These are phyloP conservation scores for Sergeia podlipaevii DNA, from an alignment of 208 protist genomes.

Conservation along the genomic window DNA sequence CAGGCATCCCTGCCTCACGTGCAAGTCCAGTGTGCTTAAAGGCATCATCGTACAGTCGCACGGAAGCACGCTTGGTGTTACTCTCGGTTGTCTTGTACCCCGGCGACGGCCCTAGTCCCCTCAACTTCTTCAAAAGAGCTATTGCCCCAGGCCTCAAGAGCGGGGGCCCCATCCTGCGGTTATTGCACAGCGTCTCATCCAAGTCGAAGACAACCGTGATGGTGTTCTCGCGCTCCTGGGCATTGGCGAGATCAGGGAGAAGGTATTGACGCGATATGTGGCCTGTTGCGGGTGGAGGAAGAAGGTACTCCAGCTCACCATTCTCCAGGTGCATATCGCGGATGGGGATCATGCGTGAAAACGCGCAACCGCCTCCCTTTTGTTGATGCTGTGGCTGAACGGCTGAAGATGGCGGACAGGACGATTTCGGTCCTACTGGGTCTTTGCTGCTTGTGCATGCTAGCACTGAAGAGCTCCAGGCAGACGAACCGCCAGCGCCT, in stretches of 20 bases:
- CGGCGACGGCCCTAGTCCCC: slow-evolving; percentile 41
- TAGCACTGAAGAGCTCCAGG: no score
- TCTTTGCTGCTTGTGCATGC: not conserved
- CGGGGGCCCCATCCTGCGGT: slow-evolving; percentile 51
- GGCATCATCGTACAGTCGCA: slow-evolving; percentile 44
- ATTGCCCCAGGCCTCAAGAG: slow-evolving; percentile 69
- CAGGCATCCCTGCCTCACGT: slow-evolving; percentile 9
- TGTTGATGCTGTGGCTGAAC: not conserved
- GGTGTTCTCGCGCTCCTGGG: slow-evolving; percentile 43
- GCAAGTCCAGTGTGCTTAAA: slow-evolving; percentile 25
- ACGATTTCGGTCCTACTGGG: not conserved
- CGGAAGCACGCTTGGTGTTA: slow-evolving; percentile 9
- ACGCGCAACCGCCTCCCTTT: not conserved
- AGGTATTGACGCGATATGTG: slow-evolving; percentile 19
- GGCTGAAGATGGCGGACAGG: not conserved
- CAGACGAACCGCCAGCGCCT: not conserved
- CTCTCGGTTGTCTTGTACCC: slow-evolving; percentile 16
- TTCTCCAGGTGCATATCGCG: not conserved
- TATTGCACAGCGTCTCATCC: slow-evolving; percentile 90
- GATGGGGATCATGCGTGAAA: not conserved
- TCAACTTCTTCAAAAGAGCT: slow-evolving; percentile 47
- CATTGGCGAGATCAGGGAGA: slow-evolving; percentile 32
- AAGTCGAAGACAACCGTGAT: slow-evolving; percentile 90
- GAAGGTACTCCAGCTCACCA: slow-evolving; percentile 2
- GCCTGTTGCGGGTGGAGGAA: slow-evolving; percentile 7